A percentile compares a stretch with the other conserved stretches of the same genome.
Evolutionary conservation across 352 stramenopile species (phyloP).

Genomic region (Globisporangium apiculatum): DNA sequence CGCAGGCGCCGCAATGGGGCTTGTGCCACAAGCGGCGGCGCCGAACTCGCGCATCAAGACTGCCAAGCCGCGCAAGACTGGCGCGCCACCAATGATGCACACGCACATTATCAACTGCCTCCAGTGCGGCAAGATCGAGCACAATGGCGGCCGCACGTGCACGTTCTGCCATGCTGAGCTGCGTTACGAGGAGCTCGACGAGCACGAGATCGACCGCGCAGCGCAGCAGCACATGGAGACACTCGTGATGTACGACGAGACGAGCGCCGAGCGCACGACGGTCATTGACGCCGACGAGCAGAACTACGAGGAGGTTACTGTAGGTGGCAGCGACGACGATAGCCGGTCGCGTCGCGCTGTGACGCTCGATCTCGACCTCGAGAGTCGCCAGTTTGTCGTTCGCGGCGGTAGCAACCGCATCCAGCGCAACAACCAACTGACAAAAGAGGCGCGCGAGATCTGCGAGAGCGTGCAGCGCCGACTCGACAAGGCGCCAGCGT

Average conservation of each 20-base stretch:
- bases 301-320: conserved; percentile 23
- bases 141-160: conserved; percentile 45
- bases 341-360: conserved; percentile 14
- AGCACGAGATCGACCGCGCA: conserved; percentile 21
- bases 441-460: conserved; percentile 44
- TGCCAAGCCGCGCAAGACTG: conserved; percentile 34
- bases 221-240: conserved; percentile 51
- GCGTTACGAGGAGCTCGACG: conserved; percentile 39
- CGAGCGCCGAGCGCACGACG: conserved; percentile 28
- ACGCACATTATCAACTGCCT: conserved; percentile 67
- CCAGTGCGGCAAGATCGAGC: conserved; percentile 57
- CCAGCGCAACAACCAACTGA: conserved; percentile 43
- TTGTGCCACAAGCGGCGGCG: conserved; percentile 30
- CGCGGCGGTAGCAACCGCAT: conserved; percentile 14
- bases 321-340: conserved; percentile 9
- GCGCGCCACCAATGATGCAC: conserved; percentile 33
- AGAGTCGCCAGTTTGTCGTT: conserved; percentile 33
- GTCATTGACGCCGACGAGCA: conserved; percentile 39
- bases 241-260: conserved; percentile 43
- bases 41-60: conserved; percentile 48
- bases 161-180: conserved; percentile 51
- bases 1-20: neutral
- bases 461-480: conserved; percentile 38
- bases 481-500: conserved; percentile 21
- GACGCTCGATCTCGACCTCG: conserved; percentile 39